Conservation (phyloP, 2,329 filamentous ascomycete genomes). For the Exophiala lecanii-corni region DNA sequence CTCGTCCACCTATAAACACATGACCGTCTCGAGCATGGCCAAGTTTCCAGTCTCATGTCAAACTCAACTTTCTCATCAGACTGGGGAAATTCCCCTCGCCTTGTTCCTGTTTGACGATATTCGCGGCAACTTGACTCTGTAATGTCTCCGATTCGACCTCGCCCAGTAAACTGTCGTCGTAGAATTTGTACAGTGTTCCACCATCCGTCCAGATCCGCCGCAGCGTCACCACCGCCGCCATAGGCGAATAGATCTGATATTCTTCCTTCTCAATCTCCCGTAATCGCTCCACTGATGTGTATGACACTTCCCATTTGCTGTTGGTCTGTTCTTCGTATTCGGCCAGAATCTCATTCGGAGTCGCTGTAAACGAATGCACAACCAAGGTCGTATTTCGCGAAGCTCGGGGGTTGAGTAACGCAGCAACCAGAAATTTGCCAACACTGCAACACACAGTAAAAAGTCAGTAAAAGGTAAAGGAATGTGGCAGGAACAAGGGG, state of each 20-base stretch:
- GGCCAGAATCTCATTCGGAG: constrained; percentile 57
- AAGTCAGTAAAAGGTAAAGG: constrained; percentile 1
- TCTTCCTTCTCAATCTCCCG: constrained; percentile 54
- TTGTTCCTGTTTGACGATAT: constrained; percentile 25
- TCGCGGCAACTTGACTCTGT: constrained; percentile 31
- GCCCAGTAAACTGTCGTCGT: constrained; percentile 60
- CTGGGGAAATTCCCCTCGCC: constrained; percentile 24
- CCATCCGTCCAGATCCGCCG: constrained; percentile 69
- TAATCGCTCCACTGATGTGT: constrained; percentile 52
- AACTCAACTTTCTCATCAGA: constrained; percentile 24
- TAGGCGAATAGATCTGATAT: constrained; percentile 51
- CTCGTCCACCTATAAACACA: too few relatives aligned
- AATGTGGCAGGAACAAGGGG: neutral
- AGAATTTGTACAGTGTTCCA: constrained; percentile 64
- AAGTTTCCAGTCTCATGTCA: too few relatives aligned
- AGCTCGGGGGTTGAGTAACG: constrained; percentile 53
- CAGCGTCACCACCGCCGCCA: constrained; percentile 56
- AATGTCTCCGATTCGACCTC: constrained; percentile 52
- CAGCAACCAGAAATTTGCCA: constrained; percentile 60
- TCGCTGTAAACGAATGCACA: constrained; percentile 68
- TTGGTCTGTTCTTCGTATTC: constrained; percentile 66
- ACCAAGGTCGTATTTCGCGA: constrained; percentile 56
- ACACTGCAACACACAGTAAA: constrained; percentile 54
- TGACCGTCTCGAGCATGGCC: too few relatives aligned
- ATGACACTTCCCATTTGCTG: constrained; percentile 49